phyloP scores from a whole-genome alignment of 306 rosid genomes.

The Castanea sativa region DNA sequence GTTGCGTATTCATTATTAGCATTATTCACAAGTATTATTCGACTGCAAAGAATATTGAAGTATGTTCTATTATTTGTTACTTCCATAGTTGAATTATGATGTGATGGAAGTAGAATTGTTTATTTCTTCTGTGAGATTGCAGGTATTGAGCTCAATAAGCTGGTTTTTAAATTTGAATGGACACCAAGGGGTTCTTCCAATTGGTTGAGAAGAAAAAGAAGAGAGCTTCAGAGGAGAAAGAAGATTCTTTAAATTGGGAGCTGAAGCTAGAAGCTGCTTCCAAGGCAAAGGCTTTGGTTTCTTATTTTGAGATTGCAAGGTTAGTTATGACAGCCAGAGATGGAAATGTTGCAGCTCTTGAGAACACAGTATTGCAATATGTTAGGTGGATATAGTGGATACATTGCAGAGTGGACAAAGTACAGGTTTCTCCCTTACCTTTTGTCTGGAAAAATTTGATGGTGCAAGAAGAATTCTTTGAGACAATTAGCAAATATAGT shows the following conservation, averaged over 20 bases:
- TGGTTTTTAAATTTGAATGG: conserved; percentile 66
- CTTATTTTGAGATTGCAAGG: conserved; percentile 67
- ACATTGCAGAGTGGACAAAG: conserved; percentile 33
- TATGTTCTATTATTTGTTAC: background rate
- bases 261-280: conserved; percentile 87
- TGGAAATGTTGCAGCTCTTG: too few species aligned
- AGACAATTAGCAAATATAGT: too few species aligned
- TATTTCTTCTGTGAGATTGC: conserved; percentile 99
- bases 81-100: background rate
- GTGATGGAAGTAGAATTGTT: conserved; percentile 68
- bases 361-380: conserved; percentile 8
- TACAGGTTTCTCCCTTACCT: too few species aligned
- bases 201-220: conserved; percentile 89
- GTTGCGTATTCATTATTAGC: too few species aligned
- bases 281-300: conserved; percentile 67
- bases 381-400: conserved; percentile 31
- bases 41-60: too few species aligned
- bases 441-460: too few species aligned
- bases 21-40: too few species aligned
- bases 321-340: conserved; percentile 39
- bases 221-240: conserved; percentile 82
- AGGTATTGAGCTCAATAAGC: conserved; percentile 48
- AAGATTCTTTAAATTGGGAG: conserved; percentile 95
- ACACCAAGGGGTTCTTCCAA: conserved; percentile 75
- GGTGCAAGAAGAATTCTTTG: too few species aligned